Percentiles rank a stretch among this genome's conserved stretches.
Conservation (phyloP, 129 eudicot genomes). For the Centrapalus pauciflorus region DNA sequence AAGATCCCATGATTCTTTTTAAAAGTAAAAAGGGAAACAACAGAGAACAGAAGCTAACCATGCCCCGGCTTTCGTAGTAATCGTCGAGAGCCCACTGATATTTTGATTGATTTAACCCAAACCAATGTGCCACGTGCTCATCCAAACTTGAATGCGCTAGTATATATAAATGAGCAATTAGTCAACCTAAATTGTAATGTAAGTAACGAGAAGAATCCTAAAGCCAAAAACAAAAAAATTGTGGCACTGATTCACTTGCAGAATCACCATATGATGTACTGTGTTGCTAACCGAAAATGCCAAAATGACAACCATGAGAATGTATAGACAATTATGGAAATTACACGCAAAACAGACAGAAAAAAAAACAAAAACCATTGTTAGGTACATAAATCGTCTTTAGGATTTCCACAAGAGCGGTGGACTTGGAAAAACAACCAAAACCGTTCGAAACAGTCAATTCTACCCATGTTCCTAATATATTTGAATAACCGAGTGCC, state of each 20-base stretch:
- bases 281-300: neutral
- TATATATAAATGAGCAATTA: conserved; percentile 29
- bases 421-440: no score
- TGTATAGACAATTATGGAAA: neutral
- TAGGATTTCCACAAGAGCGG: no score
- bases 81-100: conserved; percentile 94
- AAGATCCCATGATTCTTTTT: neutral
- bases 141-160: conserved; percentile 85
- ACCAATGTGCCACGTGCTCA: conserved; percentile 73
- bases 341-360: no score
- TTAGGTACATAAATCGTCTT: no score
- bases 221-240: neutral
- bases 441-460: neutral
- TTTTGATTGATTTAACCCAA: conserved; percentile 80
- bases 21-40: neutral
- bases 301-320: neutral
- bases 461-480: neutral
- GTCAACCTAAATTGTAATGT: conserved; percentile 5
- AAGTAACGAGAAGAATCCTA: neutral
- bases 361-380: no score
- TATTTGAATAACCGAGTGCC: neutral
- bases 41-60: conserved; percentile 32
- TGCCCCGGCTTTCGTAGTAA: conserved; percentile 60
- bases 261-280: no score
- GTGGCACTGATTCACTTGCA: conserved; percentile 4